Conservation (phyloP, 2,329 filamentous ascomycete genomes). For the Sordariomycetes sp. region DNA sequence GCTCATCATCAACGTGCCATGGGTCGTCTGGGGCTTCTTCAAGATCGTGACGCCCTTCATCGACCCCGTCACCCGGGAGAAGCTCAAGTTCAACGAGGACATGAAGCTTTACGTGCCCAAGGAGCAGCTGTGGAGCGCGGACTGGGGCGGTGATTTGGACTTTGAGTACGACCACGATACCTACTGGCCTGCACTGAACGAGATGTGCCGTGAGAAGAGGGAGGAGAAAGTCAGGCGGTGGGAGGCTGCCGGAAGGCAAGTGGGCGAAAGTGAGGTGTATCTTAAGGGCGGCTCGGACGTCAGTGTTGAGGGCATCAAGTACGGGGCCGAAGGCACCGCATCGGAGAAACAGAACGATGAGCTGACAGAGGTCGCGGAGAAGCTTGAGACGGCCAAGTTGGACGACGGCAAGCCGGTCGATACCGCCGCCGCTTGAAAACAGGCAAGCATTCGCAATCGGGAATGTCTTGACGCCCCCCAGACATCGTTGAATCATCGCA, state of each 20-base stretch:
- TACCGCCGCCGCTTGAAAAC: too few relatives aligned
- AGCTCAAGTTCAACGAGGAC: slow-evolving; percentile 97
- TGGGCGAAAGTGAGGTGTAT: slow-evolving; percentile 84
- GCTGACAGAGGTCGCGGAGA: slow-evolving; percentile 10
- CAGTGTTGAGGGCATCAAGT: slow-evolving; percentile 23
- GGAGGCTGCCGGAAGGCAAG: slow-evolving; percentile 66
- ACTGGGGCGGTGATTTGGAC: slow-evolving; percentile 66
- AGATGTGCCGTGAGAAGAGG: slow-evolving; percentile 58
- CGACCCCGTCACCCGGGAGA: slow-evolving; percentile 85
- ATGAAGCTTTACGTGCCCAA: slow-evolving; percentile 72
- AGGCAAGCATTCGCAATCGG: too few relatives aligned
- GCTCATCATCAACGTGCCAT: slow-evolving; percentile 86
- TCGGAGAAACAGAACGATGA: slow-evolving; percentile 6
- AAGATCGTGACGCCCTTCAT: slow-evolving; percentile 95
- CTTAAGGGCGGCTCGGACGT: slow-evolving; percentile 53
- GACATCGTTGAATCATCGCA: too few relatives aligned
- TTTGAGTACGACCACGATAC: slow-evolving; percentile 84
- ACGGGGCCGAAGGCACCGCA: slow-evolving; percentile 8
- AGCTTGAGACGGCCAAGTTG: slow-evolving; percentile 15
- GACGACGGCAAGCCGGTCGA: slow-evolving; percentile 8
- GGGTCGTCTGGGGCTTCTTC: slow-evolving; percentile 89
- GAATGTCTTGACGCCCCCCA: too few relatives aligned
- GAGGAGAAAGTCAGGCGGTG: slow-evolving; percentile 60
- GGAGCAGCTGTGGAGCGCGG: slow-evolving; percentile 71
- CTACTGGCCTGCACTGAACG: slow-evolving; percentile 83